Percentiles rank a stretch among this genome's conserved stretches.
Evolutionary conservation across 345 rosid genomes (phyloP).

Genomic region (Noccaea bulbosa): DNA sequence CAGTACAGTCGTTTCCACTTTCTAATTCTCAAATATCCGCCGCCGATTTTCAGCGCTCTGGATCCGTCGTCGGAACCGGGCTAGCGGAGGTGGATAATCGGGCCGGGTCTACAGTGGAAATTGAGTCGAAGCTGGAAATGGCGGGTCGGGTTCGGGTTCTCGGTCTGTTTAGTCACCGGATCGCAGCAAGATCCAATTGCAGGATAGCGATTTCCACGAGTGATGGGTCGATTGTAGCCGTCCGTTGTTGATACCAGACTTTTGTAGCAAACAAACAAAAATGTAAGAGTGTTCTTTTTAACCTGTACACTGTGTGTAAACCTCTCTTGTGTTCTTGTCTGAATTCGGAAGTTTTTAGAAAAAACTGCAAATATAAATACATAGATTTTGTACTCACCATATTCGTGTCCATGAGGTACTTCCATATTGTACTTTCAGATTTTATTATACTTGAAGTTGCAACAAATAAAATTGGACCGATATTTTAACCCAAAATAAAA

Average conservation of each 20-base stretch:
- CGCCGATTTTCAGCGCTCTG: conserved; percentile 7
- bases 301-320: not conserved
- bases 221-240: conserved; percentile 88
- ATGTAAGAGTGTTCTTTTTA: conserved; percentile 7
- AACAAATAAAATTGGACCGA: too few relatives aligned
- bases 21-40: conserved; percentile 33
- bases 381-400: conserved; percentile 16
- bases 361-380: conserved; percentile 31
- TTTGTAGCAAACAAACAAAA: conserved; percentile 2
- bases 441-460: not conserved
- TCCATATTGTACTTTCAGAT: not conserved
- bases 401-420: not conserved
- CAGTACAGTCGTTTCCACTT: conserved; percentile 81
- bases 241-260: conserved; percentile 59
- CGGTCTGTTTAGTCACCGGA: conserved; percentile 76
- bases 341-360: conserved; percentile 26
- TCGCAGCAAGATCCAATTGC: conserved; percentile 62
- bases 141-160: conserved; percentile 87
- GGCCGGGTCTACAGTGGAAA: conserved; percentile 80
- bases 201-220: conserved; percentile 64
- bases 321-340: conserved; percentile 22
- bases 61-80: conserved; percentile 29
- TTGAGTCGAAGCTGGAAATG: conserved; percentile 66
- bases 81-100: conserved; percentile 43
- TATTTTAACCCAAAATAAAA: too few relatives aligned